Percentiles rank a stretch among this genome's conserved stretches.
phyloP scores from a whole-genome alignment of 225 moss, liverwort and hornwort genomes.

The Sphagnum contortum region DNA sequence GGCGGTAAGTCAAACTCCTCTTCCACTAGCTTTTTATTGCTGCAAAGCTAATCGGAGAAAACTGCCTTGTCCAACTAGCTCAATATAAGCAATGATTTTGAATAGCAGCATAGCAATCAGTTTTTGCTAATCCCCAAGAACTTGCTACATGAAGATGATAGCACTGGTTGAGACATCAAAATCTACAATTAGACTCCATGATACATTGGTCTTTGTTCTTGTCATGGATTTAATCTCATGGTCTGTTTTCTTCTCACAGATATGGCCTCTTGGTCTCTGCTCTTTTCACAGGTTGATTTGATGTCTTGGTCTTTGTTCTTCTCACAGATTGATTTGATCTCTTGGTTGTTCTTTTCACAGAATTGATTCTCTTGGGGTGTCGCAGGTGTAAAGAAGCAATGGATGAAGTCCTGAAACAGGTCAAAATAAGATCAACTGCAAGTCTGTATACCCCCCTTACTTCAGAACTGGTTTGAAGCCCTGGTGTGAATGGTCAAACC shows the following conservation, averaged over 20 bases:
- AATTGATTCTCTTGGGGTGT: too few species aligned
- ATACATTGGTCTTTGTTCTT: neutral
- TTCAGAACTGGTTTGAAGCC: too few species aligned
- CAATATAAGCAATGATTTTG: neutral
- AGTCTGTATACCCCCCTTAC: too few species aligned
- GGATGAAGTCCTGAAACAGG: constrained; percentile 15
- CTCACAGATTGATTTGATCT: neutral
- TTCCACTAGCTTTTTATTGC: neutral
- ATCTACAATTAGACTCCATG: neutral
- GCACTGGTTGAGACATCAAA: neutral
- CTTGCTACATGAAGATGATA: neutral
- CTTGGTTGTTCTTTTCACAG: too few species aligned
- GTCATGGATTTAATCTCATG: neutral
- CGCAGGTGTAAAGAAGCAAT: constrained; percentile 27
- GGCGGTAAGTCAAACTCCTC: constrained; percentile 37
- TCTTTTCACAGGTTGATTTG: neutral
- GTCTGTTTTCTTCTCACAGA: neutral
- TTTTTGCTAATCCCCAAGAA: neutral
- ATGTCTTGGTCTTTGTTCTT: neutral
- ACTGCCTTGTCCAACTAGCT: too few species aligned
- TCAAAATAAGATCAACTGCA: neutral
- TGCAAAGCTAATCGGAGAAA: neutral
- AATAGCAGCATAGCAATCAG: neutral
- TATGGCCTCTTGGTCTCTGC: neutral
- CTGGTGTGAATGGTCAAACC: too few species aligned